Conservation (phyloP, 768 basidiomycete genomes). For the Hygrocybe punicea region DNA sequence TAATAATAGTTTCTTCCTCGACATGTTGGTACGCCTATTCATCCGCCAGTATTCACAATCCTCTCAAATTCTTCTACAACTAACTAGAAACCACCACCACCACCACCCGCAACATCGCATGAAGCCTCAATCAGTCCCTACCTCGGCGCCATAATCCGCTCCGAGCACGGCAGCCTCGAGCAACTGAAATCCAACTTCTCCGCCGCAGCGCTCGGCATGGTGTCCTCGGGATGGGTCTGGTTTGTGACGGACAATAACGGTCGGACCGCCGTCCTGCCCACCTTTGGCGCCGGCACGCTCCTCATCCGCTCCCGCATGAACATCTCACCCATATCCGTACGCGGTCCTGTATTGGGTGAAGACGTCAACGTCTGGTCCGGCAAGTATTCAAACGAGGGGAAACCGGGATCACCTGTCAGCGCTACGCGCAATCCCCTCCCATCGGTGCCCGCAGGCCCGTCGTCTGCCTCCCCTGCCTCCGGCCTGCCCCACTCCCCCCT, state of each 20-base stretch:
- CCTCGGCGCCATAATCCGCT: slow-evolving; percentile 37
- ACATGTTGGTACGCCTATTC: slow-evolving; percentile 64
- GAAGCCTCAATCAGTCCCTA: slow-evolving; percentile 36
- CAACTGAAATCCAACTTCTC: slow-evolving; percentile 73
- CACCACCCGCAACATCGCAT: slow-evolving; percentile 32
- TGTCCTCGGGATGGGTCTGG: slow-evolving; percentile 82
- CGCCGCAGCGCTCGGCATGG: slow-evolving; percentile 74
- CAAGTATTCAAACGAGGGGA: neutral
- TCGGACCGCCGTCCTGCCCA: slow-evolving; percentile 70
- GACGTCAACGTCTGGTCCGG: neutral
- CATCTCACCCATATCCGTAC: slow-evolving; percentile 18
- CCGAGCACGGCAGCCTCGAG: slow-evolving; percentile 59
- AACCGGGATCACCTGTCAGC: neutral
- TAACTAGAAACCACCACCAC: slow-evolving; percentile 39
- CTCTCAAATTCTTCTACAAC: slow-evolving; percentile 19
- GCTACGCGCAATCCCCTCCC: slow-evolving; percentile 21
- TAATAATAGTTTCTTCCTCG: slow-evolving; percentile 94
- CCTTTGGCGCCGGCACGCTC: slow-evolving; percentile 85
- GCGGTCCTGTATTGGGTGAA: slow-evolving; percentile 12
- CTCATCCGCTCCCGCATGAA: slow-evolving; percentile 62
- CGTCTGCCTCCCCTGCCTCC: slow-evolving; percentile 20
- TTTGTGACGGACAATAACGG: slow-evolving; percentile 68
- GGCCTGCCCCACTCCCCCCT: slow-evolving; percentile 23
- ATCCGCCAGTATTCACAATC: slow-evolving; percentile 1
- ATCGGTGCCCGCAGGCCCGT: slow-evolving; percentile 44